Conservation (phyloP, 441 rosid genomes). For the Adansonia madagascariensis region DNA sequence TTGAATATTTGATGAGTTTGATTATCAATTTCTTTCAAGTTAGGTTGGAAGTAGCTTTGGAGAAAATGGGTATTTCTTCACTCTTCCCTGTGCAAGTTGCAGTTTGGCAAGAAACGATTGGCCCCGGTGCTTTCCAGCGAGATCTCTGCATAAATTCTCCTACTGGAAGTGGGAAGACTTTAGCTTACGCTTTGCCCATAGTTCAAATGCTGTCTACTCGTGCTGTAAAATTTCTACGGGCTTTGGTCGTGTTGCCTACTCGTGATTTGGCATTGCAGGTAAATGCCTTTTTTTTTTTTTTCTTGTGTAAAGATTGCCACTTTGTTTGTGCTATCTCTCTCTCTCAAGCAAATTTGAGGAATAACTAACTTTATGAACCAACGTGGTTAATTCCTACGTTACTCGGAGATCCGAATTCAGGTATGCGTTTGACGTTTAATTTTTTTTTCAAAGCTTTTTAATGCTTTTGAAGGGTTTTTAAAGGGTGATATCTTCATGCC, state of each 20-base stretch:
- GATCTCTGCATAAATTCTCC: conserved; percentile 92
- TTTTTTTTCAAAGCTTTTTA: too few relatives aligned
- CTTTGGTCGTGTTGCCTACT: conserved; percentile 86
- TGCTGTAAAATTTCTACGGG: conserved; percentile 74
- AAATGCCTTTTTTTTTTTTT: not conserved
- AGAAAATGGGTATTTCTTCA: conserved; percentile 62
- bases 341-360: not conserved
- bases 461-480: too few relatives aligned
- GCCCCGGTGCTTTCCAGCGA: conserved; percentile 84
- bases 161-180: conserved; percentile 91
- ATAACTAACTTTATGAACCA: not conserved
- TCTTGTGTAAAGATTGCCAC: not conserved
- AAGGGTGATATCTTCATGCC: too few relatives aligned
- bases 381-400: not conserved
- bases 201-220: conserved; percentile 71
- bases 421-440: too few relatives aligned
- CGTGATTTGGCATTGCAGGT: conserved; percentile 97
- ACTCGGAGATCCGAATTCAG: too few relatives aligned
- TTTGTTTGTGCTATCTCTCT: not conserved
- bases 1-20: not conserved
- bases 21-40: conserved; percentile 17
- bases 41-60: conserved; percentile 70
- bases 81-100: conserved; percentile 87
- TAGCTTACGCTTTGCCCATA: conserved; percentile 88
- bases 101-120: conserved; percentile 90